phyloP scores from a whole-genome alignment of 2,329 filamentous ascomycete genomes.

The Diplocarpon mali region DNA sequence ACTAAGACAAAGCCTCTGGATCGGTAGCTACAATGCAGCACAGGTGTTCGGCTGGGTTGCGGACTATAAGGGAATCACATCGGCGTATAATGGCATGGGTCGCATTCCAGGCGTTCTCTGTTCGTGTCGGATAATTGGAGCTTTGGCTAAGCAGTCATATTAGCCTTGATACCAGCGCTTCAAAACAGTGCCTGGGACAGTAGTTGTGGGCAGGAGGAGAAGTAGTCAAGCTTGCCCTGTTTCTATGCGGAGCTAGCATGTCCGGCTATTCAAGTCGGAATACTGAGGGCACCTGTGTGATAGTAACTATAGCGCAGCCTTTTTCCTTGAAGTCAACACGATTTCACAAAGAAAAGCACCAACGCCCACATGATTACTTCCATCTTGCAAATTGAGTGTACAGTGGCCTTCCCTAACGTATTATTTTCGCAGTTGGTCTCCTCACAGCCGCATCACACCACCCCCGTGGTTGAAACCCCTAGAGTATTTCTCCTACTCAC shows the following conservation, averaged over 20 bases:
- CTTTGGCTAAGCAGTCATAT: no score
- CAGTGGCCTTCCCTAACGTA: no score
- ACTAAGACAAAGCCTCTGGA: background rate
- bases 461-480: constrained; percentile 12
- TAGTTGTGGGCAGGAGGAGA: background rate
- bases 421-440: no score
- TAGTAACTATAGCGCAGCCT: background rate
- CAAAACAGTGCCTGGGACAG: no score
- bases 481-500: constrained; percentile 49
- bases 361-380: no score
- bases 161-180: no score
- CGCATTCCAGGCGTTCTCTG: no score
- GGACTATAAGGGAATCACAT: background rate
- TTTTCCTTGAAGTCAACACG: background rate
- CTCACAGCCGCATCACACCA: background rate
- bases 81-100: no score
- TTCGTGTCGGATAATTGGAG: no score
- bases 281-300: background rate
- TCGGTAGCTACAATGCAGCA: background rate
- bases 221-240: background rate
- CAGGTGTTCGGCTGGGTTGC: background rate
- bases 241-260: background rate
- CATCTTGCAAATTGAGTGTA: no score
- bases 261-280: background rate
- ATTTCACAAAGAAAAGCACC: no score